A percentile compares a stretch with the other conserved stretches of the same genome.
These are phyloP conservation scores for Paecilomyces sp. DNA, from an alignment of 2,329 filamentous ascomycete genomes.

Conservation along the genomic window DNA sequence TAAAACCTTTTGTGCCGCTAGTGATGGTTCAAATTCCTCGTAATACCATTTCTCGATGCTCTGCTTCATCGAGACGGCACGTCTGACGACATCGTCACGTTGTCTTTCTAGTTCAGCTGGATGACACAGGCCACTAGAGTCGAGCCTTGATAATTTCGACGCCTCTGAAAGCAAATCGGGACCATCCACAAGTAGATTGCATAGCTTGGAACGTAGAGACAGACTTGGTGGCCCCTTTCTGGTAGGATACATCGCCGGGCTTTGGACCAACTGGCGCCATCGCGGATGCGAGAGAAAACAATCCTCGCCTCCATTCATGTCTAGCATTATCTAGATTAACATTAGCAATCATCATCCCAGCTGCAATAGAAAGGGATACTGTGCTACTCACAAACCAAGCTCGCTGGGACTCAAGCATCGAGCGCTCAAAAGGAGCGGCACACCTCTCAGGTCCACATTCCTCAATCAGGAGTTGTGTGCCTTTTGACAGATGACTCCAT, in stretches of 20 bases:
- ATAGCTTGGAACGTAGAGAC: constrained; percentile 7
- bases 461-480: constrained; percentile 8
- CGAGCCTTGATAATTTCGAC: neutral
- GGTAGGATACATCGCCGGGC: neutral
- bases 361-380: neutral
- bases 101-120: neutral
- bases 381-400: constrained; percentile 6
- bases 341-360: neutral
- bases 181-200: constrained; percentile 7
- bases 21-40: constrained; percentile 1
- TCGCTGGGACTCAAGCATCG: constrained; percentile 11
- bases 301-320: constrained; percentile 3
- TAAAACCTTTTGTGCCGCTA: constrained; percentile 1
- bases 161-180: constrained; percentile 5
- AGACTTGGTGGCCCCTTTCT: constrained; percentile 2
- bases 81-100: neutral
- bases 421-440: constrained; percentile 5
- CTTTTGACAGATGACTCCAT: constrained; percentile 7
- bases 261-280: constrained; percentile 5
- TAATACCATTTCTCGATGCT: constrained; percentile 1
- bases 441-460: constrained; percentile 5
- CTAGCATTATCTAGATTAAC: constrained; percentile 1
- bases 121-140: neutral
- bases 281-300: constrained; percentile 7
- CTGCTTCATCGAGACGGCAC: neutral